A percentile compares a stretch with the other conserved stretches of the same genome.
Conservation (phyloP, 371 early-diverging fungal genomes). For the Mortierella sp. region DNA sequence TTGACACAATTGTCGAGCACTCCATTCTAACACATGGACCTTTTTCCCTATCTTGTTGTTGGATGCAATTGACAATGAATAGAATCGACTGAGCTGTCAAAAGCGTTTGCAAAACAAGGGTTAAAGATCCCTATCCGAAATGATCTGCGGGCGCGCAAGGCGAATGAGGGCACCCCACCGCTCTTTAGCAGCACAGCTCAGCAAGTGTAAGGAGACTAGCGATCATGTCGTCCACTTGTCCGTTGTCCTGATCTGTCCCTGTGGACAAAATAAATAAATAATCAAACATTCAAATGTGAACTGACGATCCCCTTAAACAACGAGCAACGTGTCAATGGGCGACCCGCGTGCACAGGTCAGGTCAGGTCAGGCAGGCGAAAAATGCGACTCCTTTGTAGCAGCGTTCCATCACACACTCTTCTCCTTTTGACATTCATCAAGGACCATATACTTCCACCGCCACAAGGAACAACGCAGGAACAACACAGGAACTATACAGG, state of each 20-base stretch:
- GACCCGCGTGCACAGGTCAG: not conserved
- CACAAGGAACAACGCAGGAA: too few species aligned
- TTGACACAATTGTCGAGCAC: not conserved
- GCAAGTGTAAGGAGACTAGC: not conserved
- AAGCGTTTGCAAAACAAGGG: constrained; percentile 92
- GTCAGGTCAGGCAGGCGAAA: not conserved
- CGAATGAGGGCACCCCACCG: not conserved
- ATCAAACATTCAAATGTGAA: too few species aligned
- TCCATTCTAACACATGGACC: too few species aligned
- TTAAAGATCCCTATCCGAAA: constrained; percentile 94
- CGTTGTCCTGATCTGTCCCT: too few species aligned
- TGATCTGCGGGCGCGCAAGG: constrained; percentile 63
- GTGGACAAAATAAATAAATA: too few species aligned
- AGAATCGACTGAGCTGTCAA: constrained; percentile 92
- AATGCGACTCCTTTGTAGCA: not conserved
- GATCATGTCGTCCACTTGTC: too few species aligned
- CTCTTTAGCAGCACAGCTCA: not conserved
- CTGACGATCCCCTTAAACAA: too few species aligned
- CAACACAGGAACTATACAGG: not conserved
- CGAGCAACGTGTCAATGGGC: too few species aligned
- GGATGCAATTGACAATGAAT: not conserved
- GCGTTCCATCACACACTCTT: not conserved
- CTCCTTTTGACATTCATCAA: too few species aligned
- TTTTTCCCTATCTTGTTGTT: too few species aligned
- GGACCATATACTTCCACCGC: too few species aligned